Conservation (phyloP, 2,329 filamentous ascomycete species). For the Cladosporium halotolerans region DNA sequence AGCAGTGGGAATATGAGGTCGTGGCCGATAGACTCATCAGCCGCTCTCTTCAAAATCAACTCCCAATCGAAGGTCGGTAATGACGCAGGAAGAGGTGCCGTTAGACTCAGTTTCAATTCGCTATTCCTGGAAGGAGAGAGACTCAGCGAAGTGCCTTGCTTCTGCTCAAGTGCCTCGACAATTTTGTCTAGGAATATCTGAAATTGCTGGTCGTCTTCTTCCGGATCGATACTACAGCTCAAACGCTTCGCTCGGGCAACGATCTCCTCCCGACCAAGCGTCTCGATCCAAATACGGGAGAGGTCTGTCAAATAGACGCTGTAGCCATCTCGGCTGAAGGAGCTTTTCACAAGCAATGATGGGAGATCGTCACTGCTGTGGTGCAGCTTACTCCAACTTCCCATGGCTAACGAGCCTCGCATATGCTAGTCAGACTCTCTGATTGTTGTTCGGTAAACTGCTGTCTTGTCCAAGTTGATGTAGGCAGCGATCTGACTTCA, state of each 20-base stretch:
- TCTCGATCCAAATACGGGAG: constrained; percentile 66
- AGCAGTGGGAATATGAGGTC: constrained; percentile 51
- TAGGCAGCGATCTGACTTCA: neutral
- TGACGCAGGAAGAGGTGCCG: constrained; percentile 55
- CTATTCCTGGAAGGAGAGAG: constrained; percentile 23
- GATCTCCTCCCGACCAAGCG: constrained; percentile 55
- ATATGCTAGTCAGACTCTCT: no score
- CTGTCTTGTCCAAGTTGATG: no score
- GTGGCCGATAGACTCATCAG: constrained; percentile 38
- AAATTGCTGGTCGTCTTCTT: constrained; percentile 62
- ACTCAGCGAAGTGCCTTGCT: constrained; percentile 30
- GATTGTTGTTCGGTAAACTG: no score
- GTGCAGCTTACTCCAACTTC: constrained; percentile 30
- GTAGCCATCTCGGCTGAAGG: constrained; percentile 54
- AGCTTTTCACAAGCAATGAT: constrained; percentile 56
- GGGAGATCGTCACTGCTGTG: constrained; percentile 40
- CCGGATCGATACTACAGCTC: constrained; percentile 67
- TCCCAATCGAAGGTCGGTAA: constrained; percentile 61
- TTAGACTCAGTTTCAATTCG: constrained; percentile 47
- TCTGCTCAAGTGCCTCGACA: constrained; percentile 39
- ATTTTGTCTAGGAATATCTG: constrained; percentile 61
- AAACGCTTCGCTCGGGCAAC: constrained; percentile 55
- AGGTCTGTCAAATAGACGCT: constrained; percentile 64
- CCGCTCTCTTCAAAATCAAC: constrained; percentile 47
- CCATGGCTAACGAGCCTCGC: constrained; percentile 18